Percentiles rank a stretch among this genome's conserved stretches.
Evolutionary conservation across 2,329 filamentous ascomycete genomes (phyloP).

Genomic region (Sporothrix variecibatus): DNA sequence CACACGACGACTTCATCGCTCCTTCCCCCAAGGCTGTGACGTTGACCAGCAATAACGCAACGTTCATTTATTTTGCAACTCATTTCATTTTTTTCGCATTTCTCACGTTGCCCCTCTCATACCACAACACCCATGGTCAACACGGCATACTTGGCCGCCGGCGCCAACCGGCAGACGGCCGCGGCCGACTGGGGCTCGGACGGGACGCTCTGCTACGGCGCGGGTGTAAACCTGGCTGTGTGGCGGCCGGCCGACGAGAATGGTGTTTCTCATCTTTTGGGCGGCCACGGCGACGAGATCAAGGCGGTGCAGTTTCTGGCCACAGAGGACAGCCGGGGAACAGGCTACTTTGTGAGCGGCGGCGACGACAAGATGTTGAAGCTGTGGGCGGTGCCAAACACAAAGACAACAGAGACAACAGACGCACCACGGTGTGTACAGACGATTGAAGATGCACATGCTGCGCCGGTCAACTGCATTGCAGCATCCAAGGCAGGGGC

Average conservation of each 20-base stretch:
- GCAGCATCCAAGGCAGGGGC: conserved; percentile 38
- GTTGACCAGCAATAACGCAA: neutral
- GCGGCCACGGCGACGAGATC: conserved; percentile 76
- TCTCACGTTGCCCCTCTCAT: too few species aligned
- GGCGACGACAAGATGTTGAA: conserved; percentile 77
- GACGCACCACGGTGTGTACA: conserved; percentile 48
- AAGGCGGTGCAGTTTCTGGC: conserved; percentile 82
- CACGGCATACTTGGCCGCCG: conserved; percentile 66
- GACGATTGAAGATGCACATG: conserved; percentile 66
- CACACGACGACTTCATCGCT: neutral
- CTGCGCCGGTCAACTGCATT: conserved; percentile 73
- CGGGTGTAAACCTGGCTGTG: conserved; percentile 83
- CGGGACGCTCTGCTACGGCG: conserved; percentile 81
- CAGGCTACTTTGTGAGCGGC: conserved; percentile 68
- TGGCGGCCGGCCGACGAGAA: conserved; percentile 68
- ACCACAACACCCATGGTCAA: neutral
- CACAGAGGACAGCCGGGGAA: conserved; percentile 15
- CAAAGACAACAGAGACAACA: conserved; percentile 22
- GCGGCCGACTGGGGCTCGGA: conserved; percentile 83
- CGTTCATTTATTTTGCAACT: neutral
- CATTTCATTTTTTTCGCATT: neutral
- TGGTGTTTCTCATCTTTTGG: conserved; percentile 69
- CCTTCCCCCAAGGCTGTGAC: neutral
- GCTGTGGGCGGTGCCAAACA: conserved; percentile 61
- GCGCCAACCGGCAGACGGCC: conserved; percentile 86